Conservation (phyloP, 805 yeast species). For the Starmera caribaea region DNA sequence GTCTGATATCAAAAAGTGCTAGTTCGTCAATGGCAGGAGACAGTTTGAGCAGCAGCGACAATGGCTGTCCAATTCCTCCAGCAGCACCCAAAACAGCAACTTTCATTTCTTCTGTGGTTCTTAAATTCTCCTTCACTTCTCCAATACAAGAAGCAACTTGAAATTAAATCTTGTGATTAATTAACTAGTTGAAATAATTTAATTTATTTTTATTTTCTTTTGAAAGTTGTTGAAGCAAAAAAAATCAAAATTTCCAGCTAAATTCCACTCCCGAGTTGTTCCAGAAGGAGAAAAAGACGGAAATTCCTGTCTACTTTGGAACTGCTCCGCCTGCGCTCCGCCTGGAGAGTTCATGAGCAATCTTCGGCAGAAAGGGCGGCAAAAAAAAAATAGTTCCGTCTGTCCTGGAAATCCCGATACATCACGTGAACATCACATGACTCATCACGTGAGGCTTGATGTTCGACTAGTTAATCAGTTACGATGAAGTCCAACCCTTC, state of each 20-base stretch:
- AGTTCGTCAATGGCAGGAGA: constrained; percentile 53
- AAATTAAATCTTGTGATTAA: too few relatives aligned
- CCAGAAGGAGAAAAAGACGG: background rate
- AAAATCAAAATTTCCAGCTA: background rate
- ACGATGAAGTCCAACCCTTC: background rate
- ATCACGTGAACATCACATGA: background rate
- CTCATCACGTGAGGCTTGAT: background rate
- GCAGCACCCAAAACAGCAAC: constrained; percentile 80
- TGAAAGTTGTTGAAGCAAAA: background rate
- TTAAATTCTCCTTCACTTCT: too few relatives aligned
- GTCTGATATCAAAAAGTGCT: constrained; percentile 78
- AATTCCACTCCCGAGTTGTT: background rate
- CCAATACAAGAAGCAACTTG: too few relatives aligned
- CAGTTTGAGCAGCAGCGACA: constrained; percentile 71
- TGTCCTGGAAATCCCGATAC: too few relatives aligned
- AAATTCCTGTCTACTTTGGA: too few relatives aligned
- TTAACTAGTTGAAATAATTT: too few relatives aligned
- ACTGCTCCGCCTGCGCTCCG: too few relatives aligned
- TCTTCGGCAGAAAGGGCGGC: too few relatives aligned
- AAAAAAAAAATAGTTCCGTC: too few relatives aligned
- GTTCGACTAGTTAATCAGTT: too few relatives aligned
- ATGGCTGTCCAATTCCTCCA: constrained; percentile 95
- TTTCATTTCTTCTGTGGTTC: constrained; percentile 27
- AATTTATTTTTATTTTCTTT: background rate
- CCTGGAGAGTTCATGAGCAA: too few relatives aligned